Evolutionary conservation across 176 grass and related monocot species (phyloP), one percentile per base, ranked within the genome.

Genomic region (Oryza coarctata): DNA sequence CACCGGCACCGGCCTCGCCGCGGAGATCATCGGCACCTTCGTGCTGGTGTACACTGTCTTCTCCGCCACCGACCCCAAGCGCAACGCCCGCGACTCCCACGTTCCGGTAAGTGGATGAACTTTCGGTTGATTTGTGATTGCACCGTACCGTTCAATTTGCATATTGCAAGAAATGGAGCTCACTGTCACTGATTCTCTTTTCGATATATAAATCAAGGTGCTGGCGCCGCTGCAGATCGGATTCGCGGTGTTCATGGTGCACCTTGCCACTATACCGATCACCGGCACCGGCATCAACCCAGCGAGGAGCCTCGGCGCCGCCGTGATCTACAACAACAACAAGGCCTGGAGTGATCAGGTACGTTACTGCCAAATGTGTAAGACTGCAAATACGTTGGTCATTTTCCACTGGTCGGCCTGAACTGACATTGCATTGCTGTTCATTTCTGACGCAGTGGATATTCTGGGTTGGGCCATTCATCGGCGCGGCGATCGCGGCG

Each of bases 21-120:
- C 96, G 0, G 96, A 98, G 93, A 98, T 98, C 82, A 91, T 95
- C 79, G 96, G 96, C 33, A 98, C 96, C 20, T 95, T 98, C 76
- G 96, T 98, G 3, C 96, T 98, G 25, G 93, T 95, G 14, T 98
- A 98, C 93, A 98, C 96, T 68, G 96, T 98, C 87, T 98, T 98
- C 96, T 93, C 96, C 50, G 96, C 96, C 80, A 98, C 96, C 63
- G 96, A 98, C 60, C 93, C 96, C 52, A 98, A 98, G 79, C 96
- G 96, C 87, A 98, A 47, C 84, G 96, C 96, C n/a, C 96, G 93
- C 66, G 96, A 98, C 87, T 98, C 96, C 1, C 96, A 99, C 4
- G 79, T 97, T 12, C 94, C 91, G 62, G 93, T 95, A 93, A 29
- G 32, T 22, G 6, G 6, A 22, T 47, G 1, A 55, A 55, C 50